Percentiles rank a stretch among this genome's conserved stretches.
Conservation (phyloP, 306 rosid species). For the Psophocarpus tetragonolobus region DNA sequence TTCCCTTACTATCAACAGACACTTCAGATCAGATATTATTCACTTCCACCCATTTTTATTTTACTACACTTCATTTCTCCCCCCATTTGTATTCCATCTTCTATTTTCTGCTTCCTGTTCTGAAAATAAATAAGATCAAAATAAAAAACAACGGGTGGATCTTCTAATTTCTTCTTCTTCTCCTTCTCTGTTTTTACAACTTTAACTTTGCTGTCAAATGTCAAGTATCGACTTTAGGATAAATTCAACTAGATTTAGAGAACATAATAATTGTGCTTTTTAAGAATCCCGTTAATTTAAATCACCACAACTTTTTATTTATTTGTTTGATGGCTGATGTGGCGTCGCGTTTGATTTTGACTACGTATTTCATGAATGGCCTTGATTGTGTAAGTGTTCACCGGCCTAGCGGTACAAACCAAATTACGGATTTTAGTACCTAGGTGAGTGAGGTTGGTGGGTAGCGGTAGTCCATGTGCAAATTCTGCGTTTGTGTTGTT, state of each 20-base stretch:
- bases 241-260: too few relatives aligned
- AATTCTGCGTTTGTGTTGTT: not conserved
- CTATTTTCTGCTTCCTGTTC: conserved; percentile 30
- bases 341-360: not conserved
- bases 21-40: conserved; percentile 17
- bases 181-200: conserved; percentile 15
- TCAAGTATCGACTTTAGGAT: not conserved
- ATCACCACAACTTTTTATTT: not conserved
- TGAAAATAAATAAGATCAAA: conserved; percentile 46
- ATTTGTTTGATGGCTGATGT: not conserved
- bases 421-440: not conserved
- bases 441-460: not conserved
- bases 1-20: conserved; percentile 23
- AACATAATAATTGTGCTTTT: not conserved
- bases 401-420: not conserved
- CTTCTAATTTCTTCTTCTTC: conserved; percentile 35
- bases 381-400: not conserved
- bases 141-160: not conserved
- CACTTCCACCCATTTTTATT: conserved; percentile 23
- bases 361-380: conserved; percentile 1
- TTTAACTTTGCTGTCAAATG: not conserved
- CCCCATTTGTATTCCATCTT: conserved; percentile 30
- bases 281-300: not conserved
- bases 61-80: not conserved
- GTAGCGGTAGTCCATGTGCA: not conserved